These are phyloP conservation scores for Sporothrix dimorphospora DNA, from an alignment of 2,329 filamentous ascomycete genomes.

Conservation along the genomic window DNA sequence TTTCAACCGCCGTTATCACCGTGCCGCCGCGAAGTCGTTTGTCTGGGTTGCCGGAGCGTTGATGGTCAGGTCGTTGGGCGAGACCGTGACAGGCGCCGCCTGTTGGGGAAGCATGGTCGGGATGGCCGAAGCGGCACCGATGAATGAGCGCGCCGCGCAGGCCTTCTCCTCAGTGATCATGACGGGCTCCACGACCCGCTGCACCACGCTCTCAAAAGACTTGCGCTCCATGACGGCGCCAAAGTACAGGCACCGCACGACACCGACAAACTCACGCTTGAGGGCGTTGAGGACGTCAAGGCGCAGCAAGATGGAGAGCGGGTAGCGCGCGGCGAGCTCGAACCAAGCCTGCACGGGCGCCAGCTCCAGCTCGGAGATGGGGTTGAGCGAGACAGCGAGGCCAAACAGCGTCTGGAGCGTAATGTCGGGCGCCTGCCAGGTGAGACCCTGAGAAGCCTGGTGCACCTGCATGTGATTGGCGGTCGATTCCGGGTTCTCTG, in stretches of 20 bases:
- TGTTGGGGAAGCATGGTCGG: not conserved
- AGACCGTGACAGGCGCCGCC: not conserved
- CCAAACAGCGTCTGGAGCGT: constrained; percentile 49
- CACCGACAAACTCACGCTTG: constrained; percentile 47
- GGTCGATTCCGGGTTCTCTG: constrained; percentile 13
- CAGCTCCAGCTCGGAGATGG: constrained; percentile 46
- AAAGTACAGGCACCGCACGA: constrained; percentile 52
- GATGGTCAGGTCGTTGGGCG: constrained; percentile 9
- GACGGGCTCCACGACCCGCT: constrained; percentile 44
- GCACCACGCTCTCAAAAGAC: constrained; percentile 52
- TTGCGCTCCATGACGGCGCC: constrained; percentile 52
- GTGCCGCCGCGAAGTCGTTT: not conserved
- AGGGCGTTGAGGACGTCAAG: constrained; percentile 43
- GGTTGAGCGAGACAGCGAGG: constrained; percentile 52
- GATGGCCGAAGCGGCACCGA: not conserved
- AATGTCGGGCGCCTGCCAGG: constrained; percentile 47
- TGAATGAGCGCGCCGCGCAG: not conserved
- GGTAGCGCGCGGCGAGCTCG: constrained; percentile 51
- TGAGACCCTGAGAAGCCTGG: constrained; percentile 31
- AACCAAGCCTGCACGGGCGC: constrained; percentile 60
- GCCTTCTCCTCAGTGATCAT: constrained; percentile 23
- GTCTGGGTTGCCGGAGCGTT: not conserved
- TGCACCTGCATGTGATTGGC: constrained; percentile 11
- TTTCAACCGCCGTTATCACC: not conserved
- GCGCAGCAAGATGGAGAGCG: constrained; percentile 45